phyloP scores from a whole-genome alignment of 2,329 filamentous ascomycete species.

The Epichloe gansuensis region DNA sequence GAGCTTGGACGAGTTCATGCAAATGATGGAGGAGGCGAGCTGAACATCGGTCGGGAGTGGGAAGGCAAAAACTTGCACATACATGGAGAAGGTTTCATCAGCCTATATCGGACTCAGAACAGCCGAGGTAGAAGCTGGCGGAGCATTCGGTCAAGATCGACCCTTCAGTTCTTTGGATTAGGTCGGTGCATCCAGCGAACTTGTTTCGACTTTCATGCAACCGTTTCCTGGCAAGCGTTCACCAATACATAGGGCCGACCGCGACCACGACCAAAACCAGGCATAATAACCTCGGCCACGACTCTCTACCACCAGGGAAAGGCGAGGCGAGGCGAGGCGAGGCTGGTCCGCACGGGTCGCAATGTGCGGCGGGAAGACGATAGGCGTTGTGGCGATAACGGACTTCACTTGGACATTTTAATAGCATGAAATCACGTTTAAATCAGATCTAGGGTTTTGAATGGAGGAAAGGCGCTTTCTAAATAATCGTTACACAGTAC shows the following conservation, averaged over 20 bases:
- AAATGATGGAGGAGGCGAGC: constrained; percentile 42
- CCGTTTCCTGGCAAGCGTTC: not conserved
- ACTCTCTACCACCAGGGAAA: not conserved
- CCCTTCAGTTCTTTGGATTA: not conserved
- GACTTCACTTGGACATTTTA: constrained; percentile 5
- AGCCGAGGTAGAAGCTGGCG: not conserved
- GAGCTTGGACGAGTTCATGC: constrained; percentile 56
- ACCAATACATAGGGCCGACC: not conserved
- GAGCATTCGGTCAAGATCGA: not conserved
- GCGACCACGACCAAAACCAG: not conserved
- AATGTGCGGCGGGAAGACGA: not conserved
- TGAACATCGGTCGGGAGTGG: constrained; percentile 5
- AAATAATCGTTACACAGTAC: constrained; percentile 13
- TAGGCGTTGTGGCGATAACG: not conserved
- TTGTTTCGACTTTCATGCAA: not conserved
- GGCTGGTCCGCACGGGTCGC: not conserved
- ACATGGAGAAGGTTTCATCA: not conserved
- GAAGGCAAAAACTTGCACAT: not conserved
- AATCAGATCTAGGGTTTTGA: constrained; percentile 23
- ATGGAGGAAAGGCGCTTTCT: constrained; percentile 21
- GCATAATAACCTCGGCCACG: not conserved
- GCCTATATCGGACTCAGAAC: not conserved
- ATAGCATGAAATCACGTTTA: constrained; percentile 8
- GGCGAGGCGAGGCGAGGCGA: too few species aligned
- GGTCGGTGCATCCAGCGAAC: not conserved